Evolutionary conservation across 192 early-diverging fungal genomes (phyloP), one percentile per base, ranked within the genome.

Genomic region (Phlyctochytrium arcticum): DNA sequence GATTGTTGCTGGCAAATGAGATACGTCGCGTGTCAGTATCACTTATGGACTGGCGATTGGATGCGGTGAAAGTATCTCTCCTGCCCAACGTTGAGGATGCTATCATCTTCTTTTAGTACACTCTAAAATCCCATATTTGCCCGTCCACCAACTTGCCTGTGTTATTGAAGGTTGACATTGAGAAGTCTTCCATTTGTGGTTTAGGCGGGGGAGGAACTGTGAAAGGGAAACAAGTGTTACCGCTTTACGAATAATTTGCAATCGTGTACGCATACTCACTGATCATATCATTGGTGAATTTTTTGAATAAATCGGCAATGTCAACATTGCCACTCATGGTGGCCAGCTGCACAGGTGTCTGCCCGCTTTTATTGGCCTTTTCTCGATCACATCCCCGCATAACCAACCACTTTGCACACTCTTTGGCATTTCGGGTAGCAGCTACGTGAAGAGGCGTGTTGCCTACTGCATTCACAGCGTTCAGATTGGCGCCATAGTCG

Each of bases 361-460:
- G 73, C 12, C 81, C 78, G 36, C 64, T 70, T 48, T 80, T 76
- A 63, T 83, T 83, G 23, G 54, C 49, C 34, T 55, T 54, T 17
- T 76, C 63, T 29, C 68, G 33, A 39, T 83, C 78, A 17, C 70
- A 73, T 5, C 81, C 81, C n/a, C 81, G 62, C 59, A 81, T 61
- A 44, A 83, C 50, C 5, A 83, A 61, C 76, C 76, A 75, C 23
- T 60, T 61, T 10, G 69, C 68, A 48, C 76, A 72, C 46, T 78
- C 78, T 55, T 66, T 73, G 1, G 69, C 64, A 54, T 78, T 80
- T 17, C 81, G 63, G 9, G 73, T 75, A 5, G 76, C 75, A 17
- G 75, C 69, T 21, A 83, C 67, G 51, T 83, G 81, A 3, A 83
- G 70, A 0, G 81, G 81, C 8, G 81, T 83, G 60, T 83, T 83